Conservation (phyloP, 2,329 filamentous ascomycete genomes). For the Capronia coronata region DNA sequence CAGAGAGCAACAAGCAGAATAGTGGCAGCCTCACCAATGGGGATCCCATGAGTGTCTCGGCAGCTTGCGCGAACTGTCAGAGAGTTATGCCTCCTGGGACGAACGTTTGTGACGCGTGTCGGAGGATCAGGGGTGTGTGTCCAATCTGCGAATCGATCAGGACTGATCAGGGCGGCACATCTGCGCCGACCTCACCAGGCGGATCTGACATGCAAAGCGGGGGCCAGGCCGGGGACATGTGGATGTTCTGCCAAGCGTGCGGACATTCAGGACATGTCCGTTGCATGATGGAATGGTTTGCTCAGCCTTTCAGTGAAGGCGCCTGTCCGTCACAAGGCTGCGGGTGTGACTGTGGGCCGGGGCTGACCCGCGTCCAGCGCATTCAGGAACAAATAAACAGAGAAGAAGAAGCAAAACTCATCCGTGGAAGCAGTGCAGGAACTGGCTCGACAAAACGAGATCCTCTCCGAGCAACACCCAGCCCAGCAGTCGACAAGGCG, state of each 20-base stretch:
- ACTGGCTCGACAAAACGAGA: conserved; percentile 40
- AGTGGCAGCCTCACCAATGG: conserved; percentile 13
- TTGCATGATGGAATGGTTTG: conserved; percentile 53
- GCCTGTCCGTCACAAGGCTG: conserved; percentile 55
- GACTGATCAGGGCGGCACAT: background rate
- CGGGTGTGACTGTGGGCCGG: conserved; percentile 53
- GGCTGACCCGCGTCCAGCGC: conserved; percentile 40
- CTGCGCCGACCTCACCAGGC: background rate
- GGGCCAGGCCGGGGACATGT: conserved; percentile 34
- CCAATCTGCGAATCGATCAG: conserved; percentile 45
- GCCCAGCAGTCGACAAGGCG: conserved; percentile 42
- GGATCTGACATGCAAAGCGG: background rate
- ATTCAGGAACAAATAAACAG: conserved; percentile 34
- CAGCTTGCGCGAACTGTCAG: conserved; percentile 22
- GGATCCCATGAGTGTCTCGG: conserved; percentile 11
- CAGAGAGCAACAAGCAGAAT: conserved; percentile 9
- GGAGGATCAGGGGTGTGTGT: conserved; percentile 34
- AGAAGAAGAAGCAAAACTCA: conserved; percentile 24
- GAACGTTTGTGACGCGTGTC: conserved; percentile 23
- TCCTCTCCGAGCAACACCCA: conserved; percentile 40
- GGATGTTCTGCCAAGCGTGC: conserved; percentile 55
- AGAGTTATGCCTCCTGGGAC: conserved; percentile 13
- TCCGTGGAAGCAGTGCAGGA: conserved; percentile 31
- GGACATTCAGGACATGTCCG: conserved; percentile 55
- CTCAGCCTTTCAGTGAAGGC: conserved; percentile 45